Evolutionary conservation across 495 filamentous ascomycete genomes (phyloP).

Genomic region (Bathelium albidoporum): DNA sequence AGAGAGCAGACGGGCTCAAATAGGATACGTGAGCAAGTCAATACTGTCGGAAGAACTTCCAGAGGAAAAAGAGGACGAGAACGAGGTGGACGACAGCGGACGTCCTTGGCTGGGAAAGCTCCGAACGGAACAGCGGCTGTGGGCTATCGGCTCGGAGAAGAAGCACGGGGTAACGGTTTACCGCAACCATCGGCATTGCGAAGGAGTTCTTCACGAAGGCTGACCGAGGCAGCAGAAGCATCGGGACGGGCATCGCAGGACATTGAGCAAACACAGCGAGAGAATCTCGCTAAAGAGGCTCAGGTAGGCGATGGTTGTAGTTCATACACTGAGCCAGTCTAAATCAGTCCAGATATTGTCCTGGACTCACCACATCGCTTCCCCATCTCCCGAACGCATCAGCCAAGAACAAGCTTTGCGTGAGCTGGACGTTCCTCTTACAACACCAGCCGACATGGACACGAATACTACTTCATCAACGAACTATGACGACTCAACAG

Average conservation of each 20-base stretch:
- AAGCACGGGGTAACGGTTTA: slow-evolving; percentile 3
- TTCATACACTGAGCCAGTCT: not conserved
- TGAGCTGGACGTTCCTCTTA: not conserved
- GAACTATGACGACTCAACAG: not conserved
- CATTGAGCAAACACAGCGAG: slow-evolving; percentile 4
- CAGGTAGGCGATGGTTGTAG: slow-evolving; percentile 2
- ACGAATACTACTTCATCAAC: slow-evolving; percentile 1
- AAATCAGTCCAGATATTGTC: not conserved
- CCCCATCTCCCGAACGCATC: slow-evolving; percentile 1
- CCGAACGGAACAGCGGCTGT: not conserved
- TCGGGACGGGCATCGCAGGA: not conserved
- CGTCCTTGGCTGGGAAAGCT: not conserved
- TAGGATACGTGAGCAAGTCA: not conserved
- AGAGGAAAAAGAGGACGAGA: not conserved
- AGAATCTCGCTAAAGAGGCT: slow-evolving; percentile 3
- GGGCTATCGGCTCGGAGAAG: slow-evolving; percentile 3
- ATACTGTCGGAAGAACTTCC: not conserved
- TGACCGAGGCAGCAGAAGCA: slow-evolving; percentile 3
- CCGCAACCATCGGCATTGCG: slow-evolving; percentile 4
- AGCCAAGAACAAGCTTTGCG: slow-evolving; percentile 2
- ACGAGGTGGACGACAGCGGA: not conserved
- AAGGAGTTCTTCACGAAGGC: not conserved
- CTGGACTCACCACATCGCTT: not conserved
- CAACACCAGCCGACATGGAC: not conserved
- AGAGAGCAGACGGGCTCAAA: not conserved